These are phyloP conservation scores for Pythium rhizo-oryzae DNA, from an alignment of 352 stramenopile genomes.

Conservation along the genomic window DNA sequence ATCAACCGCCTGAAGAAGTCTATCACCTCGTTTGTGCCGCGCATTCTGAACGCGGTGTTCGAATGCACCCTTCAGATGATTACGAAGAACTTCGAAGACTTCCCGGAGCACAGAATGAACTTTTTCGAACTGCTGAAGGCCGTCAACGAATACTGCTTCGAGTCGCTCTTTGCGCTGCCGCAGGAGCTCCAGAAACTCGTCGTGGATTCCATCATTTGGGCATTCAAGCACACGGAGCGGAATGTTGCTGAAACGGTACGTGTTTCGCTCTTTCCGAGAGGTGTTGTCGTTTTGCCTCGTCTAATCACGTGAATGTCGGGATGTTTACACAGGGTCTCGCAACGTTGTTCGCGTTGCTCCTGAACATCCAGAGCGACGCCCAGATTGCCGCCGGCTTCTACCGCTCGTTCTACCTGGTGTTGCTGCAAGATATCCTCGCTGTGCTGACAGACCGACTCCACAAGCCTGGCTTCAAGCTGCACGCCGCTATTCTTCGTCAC, in stretches of 20 bases:
- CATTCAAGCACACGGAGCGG: conserved; percentile 99
- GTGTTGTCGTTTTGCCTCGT: neutral
- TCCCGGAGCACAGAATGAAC: conserved; percentile 97
- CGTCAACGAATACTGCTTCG: conserved; percentile 96
- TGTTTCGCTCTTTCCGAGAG: neutral
- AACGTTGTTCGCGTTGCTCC: conserved; percentile 95
- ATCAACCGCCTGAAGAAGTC: conserved; percentile 97
- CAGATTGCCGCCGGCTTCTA: conserved; percentile 98
- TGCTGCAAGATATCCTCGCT: conserved; percentile 95
- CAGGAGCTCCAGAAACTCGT: conserved; percentile 98
- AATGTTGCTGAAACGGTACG: conserved; percentile 96
- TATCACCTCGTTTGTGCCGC: conserved; percentile 86
- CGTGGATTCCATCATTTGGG: conserved; percentile 99
- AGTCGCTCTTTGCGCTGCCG: conserved; percentile 97
- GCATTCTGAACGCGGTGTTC: conserved; percentile 98
- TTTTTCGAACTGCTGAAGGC: conserved; percentile 99
- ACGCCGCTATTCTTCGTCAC: conserved; percentile 96
- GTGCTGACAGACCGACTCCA: conserved; percentile 99
- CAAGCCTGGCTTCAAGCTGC: conserved; percentile 99
- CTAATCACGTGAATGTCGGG: neutral
- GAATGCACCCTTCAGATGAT: conserved; percentile 99
- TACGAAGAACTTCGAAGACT: conserved; percentile 99
- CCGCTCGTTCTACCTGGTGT: conserved; percentile 95
- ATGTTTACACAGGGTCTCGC: conserved; percentile 82
- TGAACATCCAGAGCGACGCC: conserved; percentile 96